Conservation (phyloP, 306 rosid genomes). For the Coriaria nepalensis region DNA sequence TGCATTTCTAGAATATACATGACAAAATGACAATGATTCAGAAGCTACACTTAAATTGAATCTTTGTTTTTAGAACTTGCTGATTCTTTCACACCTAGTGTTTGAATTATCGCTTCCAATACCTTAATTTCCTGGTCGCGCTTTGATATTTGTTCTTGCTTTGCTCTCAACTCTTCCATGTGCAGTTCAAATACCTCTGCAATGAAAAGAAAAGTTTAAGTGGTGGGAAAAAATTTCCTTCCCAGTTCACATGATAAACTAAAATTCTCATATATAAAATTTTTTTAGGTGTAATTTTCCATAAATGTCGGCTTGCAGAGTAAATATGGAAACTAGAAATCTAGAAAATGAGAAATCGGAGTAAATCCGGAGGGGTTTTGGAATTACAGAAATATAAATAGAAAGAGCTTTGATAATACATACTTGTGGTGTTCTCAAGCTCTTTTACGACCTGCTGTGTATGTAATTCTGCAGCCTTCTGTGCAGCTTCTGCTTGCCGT, state of each 20-base stretch:
- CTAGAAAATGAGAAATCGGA: not conserved
- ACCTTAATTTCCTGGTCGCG: slow-evolving; percentile 80
- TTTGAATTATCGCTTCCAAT: slow-evolving; percentile 73
- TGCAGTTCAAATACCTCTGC: slow-evolving; percentile 88
- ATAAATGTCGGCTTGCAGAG: not conserved
- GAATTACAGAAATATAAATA: not conserved
- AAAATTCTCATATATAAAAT: too few species aligned
- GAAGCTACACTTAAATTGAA: too few species aligned
- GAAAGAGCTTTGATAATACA: slow-evolving; percentile 7
- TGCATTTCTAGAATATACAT: too few species aligned
- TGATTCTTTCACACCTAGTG: slow-evolving; percentile 61
- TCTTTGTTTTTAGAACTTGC: too few species aligned
- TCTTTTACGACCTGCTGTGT: slow-evolving; percentile 65
- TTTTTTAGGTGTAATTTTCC: too few species aligned
- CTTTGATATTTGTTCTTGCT: slow-evolving; percentile 66
- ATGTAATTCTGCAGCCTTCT: slow-evolving; percentile 66
- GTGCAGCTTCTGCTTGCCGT: slow-evolving; percentile 79
- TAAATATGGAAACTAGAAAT: not conserved
- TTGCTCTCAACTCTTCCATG: slow-evolving; percentile 86
- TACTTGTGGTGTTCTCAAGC: slow-evolving; percentile 96
- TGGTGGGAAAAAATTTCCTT: too few species aligned
- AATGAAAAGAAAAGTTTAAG: not conserved
- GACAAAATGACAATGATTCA: too few species aligned
- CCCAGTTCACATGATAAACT: too few species aligned
- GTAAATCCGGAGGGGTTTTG: not conserved